phyloP scores from a whole-genome alignment of 768 basidiomycete genomes.

The Hebeloma cylindrosporum region DNA sequence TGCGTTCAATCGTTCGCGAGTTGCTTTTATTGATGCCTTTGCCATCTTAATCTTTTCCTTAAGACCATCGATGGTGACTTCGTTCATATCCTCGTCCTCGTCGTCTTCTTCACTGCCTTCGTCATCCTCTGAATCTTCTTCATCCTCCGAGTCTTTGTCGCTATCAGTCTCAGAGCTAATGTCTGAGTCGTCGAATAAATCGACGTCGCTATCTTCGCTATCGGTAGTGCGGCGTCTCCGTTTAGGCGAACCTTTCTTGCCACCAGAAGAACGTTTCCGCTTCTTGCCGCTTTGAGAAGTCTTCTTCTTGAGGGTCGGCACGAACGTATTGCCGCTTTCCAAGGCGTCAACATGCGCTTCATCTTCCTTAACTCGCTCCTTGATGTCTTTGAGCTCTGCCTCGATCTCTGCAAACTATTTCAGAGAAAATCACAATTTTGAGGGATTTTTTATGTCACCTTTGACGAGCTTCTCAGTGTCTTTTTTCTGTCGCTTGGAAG shows the following conservation, averaged over 20 bases:
- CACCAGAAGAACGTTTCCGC: constrained; percentile 45
- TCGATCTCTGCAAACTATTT: constrained; percentile 35
- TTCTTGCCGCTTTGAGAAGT: constrained; percentile 39
- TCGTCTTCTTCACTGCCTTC: constrained; percentile 28
- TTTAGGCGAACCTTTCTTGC: constrained; percentile 45
- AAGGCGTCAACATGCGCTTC: constrained; percentile 48
- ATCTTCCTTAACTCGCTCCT: constrained; percentile 39
- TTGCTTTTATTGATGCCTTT: constrained; percentile 40
- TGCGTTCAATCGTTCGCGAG: constrained; percentile 36
- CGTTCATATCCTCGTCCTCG: constrained; percentile 35
- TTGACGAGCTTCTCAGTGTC: constrained; percentile 39
- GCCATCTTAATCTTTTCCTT: constrained; percentile 44
- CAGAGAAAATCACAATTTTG: background rate
- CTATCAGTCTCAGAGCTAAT: constrained; percentile 23
- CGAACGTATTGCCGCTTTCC: constrained; percentile 43
- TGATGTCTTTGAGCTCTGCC: constrained; percentile 36
- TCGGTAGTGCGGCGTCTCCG: constrained; percentile 35
- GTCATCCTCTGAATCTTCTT: constrained; percentile 19
- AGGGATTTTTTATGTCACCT: constrained; percentile 30
- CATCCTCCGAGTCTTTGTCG: constrained; percentile 27
- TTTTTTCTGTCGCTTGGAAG: constrained; percentile 42
- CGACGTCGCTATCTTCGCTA: constrained; percentile 38
- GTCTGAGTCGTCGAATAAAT: constrained; percentile 25
- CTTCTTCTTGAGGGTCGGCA: constrained; percentile 34
- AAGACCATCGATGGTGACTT: constrained; percentile 45